A percentile compares a stretch with the other conserved stretches of the same genome.
These are phyloP conservation scores for Populus hybrid DNA, from an alignment of 441 rosid genomes.

Conservation along the genomic window DNA sequence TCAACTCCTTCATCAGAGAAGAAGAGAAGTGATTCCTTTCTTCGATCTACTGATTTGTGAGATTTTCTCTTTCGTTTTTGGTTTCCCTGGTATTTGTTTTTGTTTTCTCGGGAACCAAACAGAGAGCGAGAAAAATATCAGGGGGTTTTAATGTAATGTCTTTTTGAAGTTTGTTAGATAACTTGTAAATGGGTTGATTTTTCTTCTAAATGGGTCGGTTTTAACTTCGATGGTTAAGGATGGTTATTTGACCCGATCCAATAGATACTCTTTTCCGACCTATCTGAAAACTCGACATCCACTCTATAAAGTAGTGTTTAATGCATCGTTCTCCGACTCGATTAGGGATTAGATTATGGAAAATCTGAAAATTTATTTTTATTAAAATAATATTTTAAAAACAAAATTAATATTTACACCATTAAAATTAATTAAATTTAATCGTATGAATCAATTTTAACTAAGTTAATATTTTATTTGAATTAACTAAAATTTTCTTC, in stretches of 20 bases:
- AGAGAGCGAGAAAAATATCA: not conserved
- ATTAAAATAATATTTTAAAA: too few relatives aligned
- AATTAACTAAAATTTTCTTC: too few relatives aligned
- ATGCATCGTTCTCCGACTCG: too few relatives aligned
- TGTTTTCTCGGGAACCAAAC: not conserved
- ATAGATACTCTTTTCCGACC: too few relatives aligned
- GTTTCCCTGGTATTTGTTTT: not conserved
- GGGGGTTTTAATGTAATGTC: not conserved
- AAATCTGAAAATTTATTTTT: too few relatives aligned
- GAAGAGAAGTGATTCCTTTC: not conserved
- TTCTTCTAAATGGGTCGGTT: not conserved
- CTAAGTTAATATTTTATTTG: too few relatives aligned
- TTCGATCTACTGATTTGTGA: not conserved
- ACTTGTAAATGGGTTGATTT: not conserved
- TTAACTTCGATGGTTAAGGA: not conserved
- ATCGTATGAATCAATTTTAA: too few relatives aligned
- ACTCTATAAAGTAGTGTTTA: too few relatives aligned
- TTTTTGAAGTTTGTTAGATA: not conserved
- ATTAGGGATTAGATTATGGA: too few relatives aligned
- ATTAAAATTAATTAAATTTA: too few relatives aligned
- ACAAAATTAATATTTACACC: too few relatives aligned
- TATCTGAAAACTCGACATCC: too few relatives aligned
- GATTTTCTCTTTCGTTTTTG: not conserved
- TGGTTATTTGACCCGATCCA: not conserved
- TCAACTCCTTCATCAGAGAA: slow-evolving; percentile 57